Evolutionary conservation across 2,329 filamentous ascomycete genomes (phyloP).

Genomic region (Aspergillus bombycis): DNA sequence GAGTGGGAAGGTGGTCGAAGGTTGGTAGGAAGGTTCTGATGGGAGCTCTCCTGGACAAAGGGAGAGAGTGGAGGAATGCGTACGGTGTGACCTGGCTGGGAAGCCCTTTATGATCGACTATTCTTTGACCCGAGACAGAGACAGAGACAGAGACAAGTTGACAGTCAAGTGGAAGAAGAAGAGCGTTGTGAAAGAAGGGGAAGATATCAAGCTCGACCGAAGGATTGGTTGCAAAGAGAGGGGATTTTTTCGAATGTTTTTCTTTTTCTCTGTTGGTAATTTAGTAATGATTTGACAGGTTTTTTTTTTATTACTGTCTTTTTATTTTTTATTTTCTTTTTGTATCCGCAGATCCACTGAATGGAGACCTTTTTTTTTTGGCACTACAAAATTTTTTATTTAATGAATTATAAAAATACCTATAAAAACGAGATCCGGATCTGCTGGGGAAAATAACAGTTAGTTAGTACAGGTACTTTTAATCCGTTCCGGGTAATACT

Average conservation of each 20-base stretch:
- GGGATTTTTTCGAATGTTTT: slow-evolving; percentile 34
- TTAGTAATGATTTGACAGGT: slow-evolving; percentile 26
- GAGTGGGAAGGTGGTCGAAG: slow-evolving; percentile 14
- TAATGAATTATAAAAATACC: slow-evolving; percentile 4
- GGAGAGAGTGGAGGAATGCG: slow-evolving; percentile 24
- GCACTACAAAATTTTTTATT: neutral
- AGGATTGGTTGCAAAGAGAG: slow-evolving; percentile 25
- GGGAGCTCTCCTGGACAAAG: slow-evolving; percentile 23
- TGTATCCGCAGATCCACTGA: slow-evolving; percentile 37
- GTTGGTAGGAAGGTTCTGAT: slow-evolving; percentile 20
- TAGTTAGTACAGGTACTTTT: slow-evolving; percentile 15
- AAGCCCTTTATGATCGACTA: slow-evolving; percentile 4
- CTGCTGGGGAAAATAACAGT: slow-evolving; percentile 8
- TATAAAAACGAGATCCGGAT: slow-evolving; percentile 9
- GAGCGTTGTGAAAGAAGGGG: slow-evolving; percentile 11
- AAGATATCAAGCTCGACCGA: slow-evolving; percentile 5
- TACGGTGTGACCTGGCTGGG: slow-evolving; percentile 8
- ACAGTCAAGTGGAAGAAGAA: slow-evolving; percentile 3
- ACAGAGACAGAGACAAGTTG: slow-evolving; percentile 9
- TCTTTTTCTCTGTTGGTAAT: slow-evolving; percentile 42
- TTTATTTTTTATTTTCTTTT: slow-evolving; percentile 18
- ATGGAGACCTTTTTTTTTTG: slow-evolving; percentile 10
- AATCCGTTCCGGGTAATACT: slow-evolving; percentile 13
- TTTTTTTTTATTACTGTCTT: slow-evolving; percentile 23
- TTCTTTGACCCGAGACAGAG: slow-evolving; percentile 7